phyloP scores from a whole-genome alignment of 2,329 filamentous ascomycete species.

The Alternaria arborescens region DNA sequence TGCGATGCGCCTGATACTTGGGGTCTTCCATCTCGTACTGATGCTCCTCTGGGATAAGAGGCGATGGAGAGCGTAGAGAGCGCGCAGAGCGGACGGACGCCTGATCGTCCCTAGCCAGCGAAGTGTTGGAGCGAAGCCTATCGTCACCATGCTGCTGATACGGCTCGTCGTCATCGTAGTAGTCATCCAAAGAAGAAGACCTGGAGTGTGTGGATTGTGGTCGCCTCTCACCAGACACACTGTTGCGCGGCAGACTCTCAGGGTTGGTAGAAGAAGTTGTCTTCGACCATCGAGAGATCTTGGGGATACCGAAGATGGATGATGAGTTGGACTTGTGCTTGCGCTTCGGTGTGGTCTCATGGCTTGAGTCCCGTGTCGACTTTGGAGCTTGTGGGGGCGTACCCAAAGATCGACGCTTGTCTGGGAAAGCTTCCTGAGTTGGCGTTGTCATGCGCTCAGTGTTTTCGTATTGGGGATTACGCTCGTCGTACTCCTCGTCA shows the following conservation, averaged over 20 bases:
- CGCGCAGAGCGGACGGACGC: conserved; percentile 43
- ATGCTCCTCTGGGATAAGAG: conserved; percentile 63
- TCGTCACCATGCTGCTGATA: conserved; percentile 70
- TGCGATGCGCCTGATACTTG: conserved; percentile 83
- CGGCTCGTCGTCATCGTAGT: conserved; percentile 65
- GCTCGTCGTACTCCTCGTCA: conserved; percentile 76
- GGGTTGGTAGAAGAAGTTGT: conserved; percentile 90
- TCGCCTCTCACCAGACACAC: conserved; percentile 66
- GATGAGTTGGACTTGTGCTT: conserved; percentile 90
- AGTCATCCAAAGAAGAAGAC: conserved; percentile 76
- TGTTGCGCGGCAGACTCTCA: conserved; percentile 74
- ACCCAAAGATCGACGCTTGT: conserved; percentile 45
- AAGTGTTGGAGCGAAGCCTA: conserved; percentile 53
- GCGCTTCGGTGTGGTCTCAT: conserved; percentile 80
- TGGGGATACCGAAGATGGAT: conserved; percentile 76
- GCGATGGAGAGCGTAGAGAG: conserved; percentile 59
- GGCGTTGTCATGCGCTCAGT: conserved; percentile 70
- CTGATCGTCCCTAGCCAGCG: conserved; percentile 36
- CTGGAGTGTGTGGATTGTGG: conserved; percentile 73
- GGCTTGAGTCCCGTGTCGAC: conserved; percentile 62
- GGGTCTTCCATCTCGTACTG: conserved; percentile 65
- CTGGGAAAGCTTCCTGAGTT: conserved; percentile 60
- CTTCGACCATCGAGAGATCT: conserved; percentile 97
- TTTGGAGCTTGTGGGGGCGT: conserved; percentile 64
- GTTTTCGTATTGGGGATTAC: conserved; percentile 66